A percentile compares a stretch with the other conserved stretches of the same genome.
Evolutionary conservation across 1,139 yeast genomes (phyloP).

Genomic region (Hanseniaspora sp.): DNA sequence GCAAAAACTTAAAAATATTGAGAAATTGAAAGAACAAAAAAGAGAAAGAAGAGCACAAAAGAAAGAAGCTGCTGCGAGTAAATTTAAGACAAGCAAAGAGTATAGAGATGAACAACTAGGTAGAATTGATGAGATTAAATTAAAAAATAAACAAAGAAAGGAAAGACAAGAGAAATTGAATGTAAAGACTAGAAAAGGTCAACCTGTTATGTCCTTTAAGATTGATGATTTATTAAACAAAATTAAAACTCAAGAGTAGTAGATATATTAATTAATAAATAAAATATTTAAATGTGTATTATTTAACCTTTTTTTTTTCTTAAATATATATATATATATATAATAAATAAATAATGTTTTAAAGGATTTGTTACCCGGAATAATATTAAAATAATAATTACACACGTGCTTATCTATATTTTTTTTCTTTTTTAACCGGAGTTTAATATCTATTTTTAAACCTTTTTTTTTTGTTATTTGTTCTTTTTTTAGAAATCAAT

Average conservation of each 20-base stretch:
- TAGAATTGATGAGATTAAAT: slow-evolving; percentile 25
- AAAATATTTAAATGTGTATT: not conserved
- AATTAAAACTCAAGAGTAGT: slow-evolving; percentile 41
- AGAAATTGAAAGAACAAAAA: slow-evolving; percentile 38
- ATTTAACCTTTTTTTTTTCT: too few species aligned
- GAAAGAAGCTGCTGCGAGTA: slow-evolving; percentile 26
- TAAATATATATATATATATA: too few species aligned
- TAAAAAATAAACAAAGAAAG: slow-evolving; percentile 33
- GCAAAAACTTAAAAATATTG: slow-evolving; percentile 23
- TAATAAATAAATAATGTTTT: too few species aligned
- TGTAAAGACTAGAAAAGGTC: slow-evolving; percentile 62
- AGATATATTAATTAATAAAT: not conserved
- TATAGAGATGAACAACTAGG: slow-evolving; percentile 28
- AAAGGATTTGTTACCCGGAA: too few species aligned
- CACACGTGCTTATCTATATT: too few species aligned
- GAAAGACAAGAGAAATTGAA: slow-evolving; percentile 42
- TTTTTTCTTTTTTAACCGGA: too few species aligned
- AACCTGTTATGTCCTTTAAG: slow-evolving; percentile 85
- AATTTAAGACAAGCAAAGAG: slow-evolving; percentile 23
- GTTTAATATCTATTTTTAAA: too few species aligned
- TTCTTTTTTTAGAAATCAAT: too few species aligned
- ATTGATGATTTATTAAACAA: slow-evolving; percentile 69
- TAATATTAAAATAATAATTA: too few species aligned
- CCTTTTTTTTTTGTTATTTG: too few species aligned
- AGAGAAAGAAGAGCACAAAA: slow-evolving; percentile 36